Conservation (phyloP, 441 rosid species). For the Manihot esculenta region DNA sequence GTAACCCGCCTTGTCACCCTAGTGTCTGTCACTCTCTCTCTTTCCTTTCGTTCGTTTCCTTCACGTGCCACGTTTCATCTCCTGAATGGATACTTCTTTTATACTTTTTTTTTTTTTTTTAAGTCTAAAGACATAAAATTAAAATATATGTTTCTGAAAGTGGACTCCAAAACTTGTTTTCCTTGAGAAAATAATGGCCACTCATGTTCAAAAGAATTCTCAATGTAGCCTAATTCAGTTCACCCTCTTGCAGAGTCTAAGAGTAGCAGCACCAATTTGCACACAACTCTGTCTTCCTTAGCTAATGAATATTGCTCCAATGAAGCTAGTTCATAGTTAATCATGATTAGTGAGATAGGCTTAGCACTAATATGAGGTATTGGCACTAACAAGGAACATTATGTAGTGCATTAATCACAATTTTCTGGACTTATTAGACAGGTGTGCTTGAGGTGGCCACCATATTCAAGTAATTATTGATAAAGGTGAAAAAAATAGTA, state of each 20-base stretch:
- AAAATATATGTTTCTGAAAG: too few species aligned
- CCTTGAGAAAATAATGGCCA: too few species aligned
- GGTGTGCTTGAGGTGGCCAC: constrained; percentile 6
- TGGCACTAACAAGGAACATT: background rate
- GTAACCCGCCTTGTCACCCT: background rate
- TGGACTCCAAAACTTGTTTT: too few species aligned
- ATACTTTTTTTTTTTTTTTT: background rate
- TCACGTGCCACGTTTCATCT: background rate
- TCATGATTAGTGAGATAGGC: constrained; percentile 27
- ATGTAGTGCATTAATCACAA: constrained; percentile 23
- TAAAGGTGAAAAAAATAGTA: background rate
- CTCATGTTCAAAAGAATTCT: too few species aligned
- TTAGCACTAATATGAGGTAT: background rate
- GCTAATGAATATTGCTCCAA: constrained; percentile 8
- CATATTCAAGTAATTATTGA: constrained; percentile 10
- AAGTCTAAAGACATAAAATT: too few species aligned
- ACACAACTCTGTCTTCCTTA: constrained; percentile 16
- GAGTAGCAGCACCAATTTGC: too few species aligned
- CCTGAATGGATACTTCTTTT: background rate
- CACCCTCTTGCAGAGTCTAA: too few species aligned
- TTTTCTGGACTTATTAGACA: constrained; percentile 5
- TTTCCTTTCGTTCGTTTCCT: too few species aligned
- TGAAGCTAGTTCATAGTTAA: constrained; percentile 27
- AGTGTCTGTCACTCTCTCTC: background rate
- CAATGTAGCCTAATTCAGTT: too few species aligned